These are phyloP conservation scores for Penicillium frequentans DNA, from an alignment of 2,329 filamentous ascomycete genomes.

Conservation along the genomic window DNA sequence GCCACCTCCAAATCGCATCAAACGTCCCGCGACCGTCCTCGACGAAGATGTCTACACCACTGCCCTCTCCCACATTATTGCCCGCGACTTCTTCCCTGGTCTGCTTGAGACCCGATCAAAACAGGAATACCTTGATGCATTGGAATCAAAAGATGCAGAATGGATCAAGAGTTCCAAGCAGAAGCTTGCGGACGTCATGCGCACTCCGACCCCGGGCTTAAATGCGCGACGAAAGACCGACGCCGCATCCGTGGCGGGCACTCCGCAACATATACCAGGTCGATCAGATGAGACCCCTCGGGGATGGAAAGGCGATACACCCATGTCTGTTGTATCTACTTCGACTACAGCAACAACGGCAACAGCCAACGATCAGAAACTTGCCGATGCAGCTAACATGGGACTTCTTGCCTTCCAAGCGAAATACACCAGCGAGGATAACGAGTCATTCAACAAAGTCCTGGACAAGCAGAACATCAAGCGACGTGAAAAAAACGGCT, in stretches of 20 bases:
- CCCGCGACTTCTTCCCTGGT: conserved; percentile 94
- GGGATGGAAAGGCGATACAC: conserved; percentile 71
- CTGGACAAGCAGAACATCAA: conserved; percentile 89
- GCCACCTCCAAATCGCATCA: conserved; percentile 81
- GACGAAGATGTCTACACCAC: conserved; percentile 94
- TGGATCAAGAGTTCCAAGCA: conserved; percentile 85
- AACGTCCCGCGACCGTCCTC: conserved; percentile 81
- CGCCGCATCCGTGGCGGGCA: conserved; percentile 28
- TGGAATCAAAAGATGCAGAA: conserved; percentile 77
- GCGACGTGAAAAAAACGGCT: conserved; percentile 78
- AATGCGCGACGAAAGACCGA: conserved; percentile 16
- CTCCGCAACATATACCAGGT: conserved; percentile 57
- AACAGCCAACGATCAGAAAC: conserved; percentile 43
- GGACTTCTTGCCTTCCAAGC: conserved; percentile 83
- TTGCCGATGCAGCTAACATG: conserved; percentile 69
- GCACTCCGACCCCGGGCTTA: conserved; percentile 71
- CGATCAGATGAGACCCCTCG: conserved; percentile 29
- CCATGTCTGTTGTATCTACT: conserved; percentile 56
- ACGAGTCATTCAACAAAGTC: conserved; percentile 92
- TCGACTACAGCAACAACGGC: conserved; percentile 28
- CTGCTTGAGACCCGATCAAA: conserved; percentile 82
- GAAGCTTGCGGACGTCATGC: conserved; percentile 72
- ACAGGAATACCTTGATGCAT: conserved; percentile 86
- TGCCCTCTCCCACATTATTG: conserved; percentile 89
- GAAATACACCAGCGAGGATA: conserved; percentile 96